Percentiles rank a stretch among this genome's conserved stretches.
These are phyloP conservation scores for Botrytis tulipae DNA, from an alignment of 2,329 filamentous ascomycete genomes.

Conservation along the genomic window DNA sequence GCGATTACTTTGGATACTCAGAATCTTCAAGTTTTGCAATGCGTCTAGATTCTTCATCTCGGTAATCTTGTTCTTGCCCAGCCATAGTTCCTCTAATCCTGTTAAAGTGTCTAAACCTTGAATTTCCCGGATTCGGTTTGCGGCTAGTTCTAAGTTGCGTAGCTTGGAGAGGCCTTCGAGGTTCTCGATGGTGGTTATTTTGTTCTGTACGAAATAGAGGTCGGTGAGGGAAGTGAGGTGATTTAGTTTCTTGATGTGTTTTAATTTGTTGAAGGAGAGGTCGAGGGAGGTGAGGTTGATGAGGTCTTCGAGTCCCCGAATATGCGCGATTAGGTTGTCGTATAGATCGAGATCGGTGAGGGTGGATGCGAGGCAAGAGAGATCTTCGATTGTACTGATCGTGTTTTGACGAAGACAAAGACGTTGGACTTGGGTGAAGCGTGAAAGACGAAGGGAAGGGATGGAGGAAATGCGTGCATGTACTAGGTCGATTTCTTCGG, in stretches of 20 bases:
- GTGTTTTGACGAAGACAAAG: slow-evolving; percentile 92
- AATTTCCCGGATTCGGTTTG: slow-evolving; percentile 87
- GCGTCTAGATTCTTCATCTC: slow-evolving; percentile 74
- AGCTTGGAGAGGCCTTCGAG: slow-evolving; percentile 73
- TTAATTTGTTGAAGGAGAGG: slow-evolving; percentile 98
- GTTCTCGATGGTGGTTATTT: slow-evolving; percentile 83
- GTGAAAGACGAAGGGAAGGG: slow-evolving; percentile 72
- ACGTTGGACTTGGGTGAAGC: slow-evolving; percentile 73
- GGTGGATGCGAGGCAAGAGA: slow-evolving; percentile 61
- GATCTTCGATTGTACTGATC: slow-evolving; percentile 76
- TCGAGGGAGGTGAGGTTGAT: slow-evolving; percentile 76
- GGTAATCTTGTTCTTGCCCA: slow-evolving; percentile 95
- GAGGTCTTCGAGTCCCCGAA: slow-evolving; percentile 78
- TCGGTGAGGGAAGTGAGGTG: slow-evolving; percentile 77
- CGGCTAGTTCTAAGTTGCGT: slow-evolving; percentile 84
- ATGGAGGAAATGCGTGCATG: slow-evolving; percentile 83
- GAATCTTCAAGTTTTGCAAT: slow-evolving; percentile 76
- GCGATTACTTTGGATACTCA: slow-evolving; percentile 94
- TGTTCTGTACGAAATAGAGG: slow-evolving; percentile 92
- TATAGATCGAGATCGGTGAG: slow-evolving; percentile 89
- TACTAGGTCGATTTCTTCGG: slow-evolving; percentile 82
- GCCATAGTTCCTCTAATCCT: slow-evolving; percentile 84
- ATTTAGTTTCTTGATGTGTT: slow-evolving; percentile 87
- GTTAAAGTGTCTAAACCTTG: slow-evolving; percentile 76
- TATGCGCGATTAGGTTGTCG: slow-evolving; percentile 89